Evolutionary conservation across 2,329 filamentous ascomycete genomes (phyloP).

Genomic region (Claviceps humidiphila): DNA sequence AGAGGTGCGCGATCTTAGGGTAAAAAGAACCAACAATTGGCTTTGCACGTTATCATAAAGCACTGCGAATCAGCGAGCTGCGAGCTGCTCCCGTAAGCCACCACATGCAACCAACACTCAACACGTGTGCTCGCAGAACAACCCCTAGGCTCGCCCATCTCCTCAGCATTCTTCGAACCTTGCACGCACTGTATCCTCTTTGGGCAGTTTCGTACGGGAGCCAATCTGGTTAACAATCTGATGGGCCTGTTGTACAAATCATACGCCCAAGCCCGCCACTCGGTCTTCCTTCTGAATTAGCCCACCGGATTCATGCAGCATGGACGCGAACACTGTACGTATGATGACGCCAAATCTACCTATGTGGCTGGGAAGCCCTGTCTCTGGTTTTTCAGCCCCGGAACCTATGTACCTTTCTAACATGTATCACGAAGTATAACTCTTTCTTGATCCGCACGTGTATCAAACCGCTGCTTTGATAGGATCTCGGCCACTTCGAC

Average conservation of each 20-base stretch:
- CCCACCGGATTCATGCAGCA: neutral
- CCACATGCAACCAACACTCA: neutral
- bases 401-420: too few species aligned
- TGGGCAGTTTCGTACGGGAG: conserved; percentile 1
- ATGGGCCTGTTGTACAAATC: neutral
- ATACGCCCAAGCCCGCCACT: neutral
- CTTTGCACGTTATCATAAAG: too few species aligned
- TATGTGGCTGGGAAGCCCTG: neutral
- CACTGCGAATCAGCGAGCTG: neutral
- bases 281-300: conserved; percentile 1
- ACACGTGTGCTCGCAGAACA: neutral
- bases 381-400: neutral
- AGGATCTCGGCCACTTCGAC: neutral
- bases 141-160: too few species aligned
- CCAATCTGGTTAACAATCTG: neutral
- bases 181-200: too few species aligned
- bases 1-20: neutral
- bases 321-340: neutral
- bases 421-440: neutral
- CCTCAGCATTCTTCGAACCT: too few species aligned
- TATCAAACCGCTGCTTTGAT: neutral
- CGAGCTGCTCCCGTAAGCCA: neutral
- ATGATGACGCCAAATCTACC: neutral
- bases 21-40: too few species aligned
- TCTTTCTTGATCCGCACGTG: neutral